Evolutionary conservation across 805 yeast species (phyloP).

Genomic region (Diddensiella santjacobensis): DNA sequence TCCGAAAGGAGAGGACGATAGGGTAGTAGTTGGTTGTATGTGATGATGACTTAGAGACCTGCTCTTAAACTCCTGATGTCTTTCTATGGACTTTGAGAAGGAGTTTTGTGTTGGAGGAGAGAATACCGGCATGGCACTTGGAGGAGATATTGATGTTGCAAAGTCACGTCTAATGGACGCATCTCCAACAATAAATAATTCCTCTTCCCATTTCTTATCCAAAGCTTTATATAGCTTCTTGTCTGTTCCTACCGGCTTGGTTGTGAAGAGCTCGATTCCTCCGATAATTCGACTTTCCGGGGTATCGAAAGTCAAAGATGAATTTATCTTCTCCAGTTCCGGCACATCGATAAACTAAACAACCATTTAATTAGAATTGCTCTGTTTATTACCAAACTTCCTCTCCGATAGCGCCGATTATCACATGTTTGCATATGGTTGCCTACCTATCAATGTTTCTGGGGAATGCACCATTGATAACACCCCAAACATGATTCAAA

Average conservation of each 20-base stretch:
- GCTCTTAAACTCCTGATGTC: not conserved
- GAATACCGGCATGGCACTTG: slow-evolving; percentile 24
- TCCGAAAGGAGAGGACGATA: slow-evolving; percentile 68
- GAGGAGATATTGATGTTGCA: slow-evolving; percentile 23
- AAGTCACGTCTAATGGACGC: slow-evolving; percentile 7
- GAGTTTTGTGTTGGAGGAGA: slow-evolving; percentile 20
- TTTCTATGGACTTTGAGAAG: not conserved
- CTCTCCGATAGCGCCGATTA: not conserved
- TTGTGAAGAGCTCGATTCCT: slow-evolving; percentile 89
- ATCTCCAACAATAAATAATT: slow-evolving; percentile 50
- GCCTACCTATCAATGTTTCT: not conserved
- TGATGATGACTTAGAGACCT: not conserved
- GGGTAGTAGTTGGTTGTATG: not conserved
- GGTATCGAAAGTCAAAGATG: slow-evolving; percentile 74
- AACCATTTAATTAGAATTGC: not conserved
- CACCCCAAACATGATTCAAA: not conserved
- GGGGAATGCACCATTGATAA: not conserved
- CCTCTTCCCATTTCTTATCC: slow-evolving; percentile 51
- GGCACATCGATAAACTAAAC: slow-evolving; percentile 82
- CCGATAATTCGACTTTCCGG: slow-evolving; percentile 76
- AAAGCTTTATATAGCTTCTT: slow-evolving; percentile 82
- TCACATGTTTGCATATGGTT: not conserved
- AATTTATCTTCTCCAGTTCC: slow-evolving; percentile 87
- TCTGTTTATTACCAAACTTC: not conserved
- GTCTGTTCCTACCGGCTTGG: slow-evolving; percentile 89